Conservation (phyloP, 2,329 filamentous ascomycete genomes). For the Alternaria postmessia region DNA sequence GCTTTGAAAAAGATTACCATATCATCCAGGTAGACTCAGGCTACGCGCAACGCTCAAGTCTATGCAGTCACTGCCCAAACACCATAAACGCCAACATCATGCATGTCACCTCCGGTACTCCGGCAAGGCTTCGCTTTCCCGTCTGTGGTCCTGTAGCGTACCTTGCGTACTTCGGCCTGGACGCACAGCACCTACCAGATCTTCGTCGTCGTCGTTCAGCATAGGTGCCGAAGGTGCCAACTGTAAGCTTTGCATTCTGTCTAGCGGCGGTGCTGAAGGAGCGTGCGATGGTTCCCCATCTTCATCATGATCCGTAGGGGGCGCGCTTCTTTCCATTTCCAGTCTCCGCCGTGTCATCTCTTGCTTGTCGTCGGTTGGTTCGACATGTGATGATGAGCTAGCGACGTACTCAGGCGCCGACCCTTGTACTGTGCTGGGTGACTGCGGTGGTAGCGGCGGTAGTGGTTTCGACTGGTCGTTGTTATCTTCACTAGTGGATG, state of each 20-base stretch:
- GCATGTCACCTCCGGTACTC: slow-evolving; percentile 38
- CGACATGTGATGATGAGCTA: slow-evolving; percentile 42
- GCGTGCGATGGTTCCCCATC: slow-evolving; percentile 25
- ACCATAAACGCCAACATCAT: slow-evolving; percentile 7
- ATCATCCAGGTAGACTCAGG: background rate
- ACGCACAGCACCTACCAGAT: slow-evolving; percentile 40
- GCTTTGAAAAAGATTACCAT: background rate
- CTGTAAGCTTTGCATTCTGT: slow-evolving; percentile 14
- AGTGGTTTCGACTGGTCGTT: slow-evolving; percentile 26
- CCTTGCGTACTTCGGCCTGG: slow-evolving; percentile 21
- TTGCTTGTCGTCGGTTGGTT: slow-evolving; percentile 75
- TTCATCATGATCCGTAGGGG: slow-evolving; percentile 39
- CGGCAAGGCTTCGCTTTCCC: slow-evolving; percentile 40
- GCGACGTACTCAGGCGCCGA: slow-evolving; percentile 38
- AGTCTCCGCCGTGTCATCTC: slow-evolving; percentile 68
- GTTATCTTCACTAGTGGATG: slow-evolving; percentile 18
- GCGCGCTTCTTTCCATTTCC: slow-evolving; percentile 53
- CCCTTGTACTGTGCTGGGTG: slow-evolving; percentile 21
- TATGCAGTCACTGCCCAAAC: slow-evolving; percentile 1
- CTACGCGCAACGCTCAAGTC: background rate
- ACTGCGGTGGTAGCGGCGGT: slow-evolving; percentile 32
- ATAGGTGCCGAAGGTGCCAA: slow-evolving; percentile 43
- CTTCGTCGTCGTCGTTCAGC: slow-evolving; percentile 47
- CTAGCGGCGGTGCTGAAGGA: slow-evolving; percentile 30
- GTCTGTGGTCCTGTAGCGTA: slow-evolving; percentile 13